phyloP scores from a whole-genome alignment of 768 basidiomycete species.

The Tricholoma flavovirens region DNA sequence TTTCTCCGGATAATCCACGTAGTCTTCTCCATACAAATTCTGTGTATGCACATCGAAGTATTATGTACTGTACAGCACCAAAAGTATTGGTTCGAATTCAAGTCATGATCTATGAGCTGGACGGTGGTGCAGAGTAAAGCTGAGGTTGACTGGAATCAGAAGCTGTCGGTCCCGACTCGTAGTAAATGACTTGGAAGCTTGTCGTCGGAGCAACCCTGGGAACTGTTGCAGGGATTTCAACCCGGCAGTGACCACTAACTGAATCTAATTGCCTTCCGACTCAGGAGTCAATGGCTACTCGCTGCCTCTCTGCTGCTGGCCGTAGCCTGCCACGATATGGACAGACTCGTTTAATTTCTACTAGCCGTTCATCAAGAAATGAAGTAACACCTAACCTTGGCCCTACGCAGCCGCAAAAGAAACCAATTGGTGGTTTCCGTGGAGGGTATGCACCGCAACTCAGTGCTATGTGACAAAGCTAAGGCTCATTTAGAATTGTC shows the following conservation, averaged over 20 bases:
- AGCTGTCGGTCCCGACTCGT: too few relatives aligned
- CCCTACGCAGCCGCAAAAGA: conserved; percentile 51
- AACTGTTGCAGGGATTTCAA: not conserved
- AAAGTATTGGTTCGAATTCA: too few relatives aligned
- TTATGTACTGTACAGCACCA: too few relatives aligned
- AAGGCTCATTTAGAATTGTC: conserved; percentile 48
- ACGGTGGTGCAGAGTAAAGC: too few relatives aligned
- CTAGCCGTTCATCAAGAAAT: conserved; percentile 36
- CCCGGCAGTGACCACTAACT: not conserved
- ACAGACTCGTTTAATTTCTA: conserved; percentile 36
- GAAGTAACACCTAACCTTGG: conserved; percentile 49
- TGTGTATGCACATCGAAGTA: too few relatives aligned
- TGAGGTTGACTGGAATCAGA: too few relatives aligned
- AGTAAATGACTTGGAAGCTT: too few relatives aligned
- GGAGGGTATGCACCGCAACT: conserved; percentile 43
- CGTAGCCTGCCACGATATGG: conserved; percentile 9
- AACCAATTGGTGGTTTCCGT: conserved; percentile 69
- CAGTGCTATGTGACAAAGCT: conserved; percentile 5
- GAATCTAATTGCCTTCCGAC: conserved; percentile 1
- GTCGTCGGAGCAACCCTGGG: not conserved
- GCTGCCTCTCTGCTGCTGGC: conserved; percentile 19
- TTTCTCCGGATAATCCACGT: too few relatives aligned
- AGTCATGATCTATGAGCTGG: too few relatives aligned
- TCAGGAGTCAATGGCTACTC: conserved; percentile 31
- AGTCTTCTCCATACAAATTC: too few relatives aligned